Base-by-base conservation (phyloP, 2,329 filamentous ascomycete species). In the Beauveria sp. region DNA sequence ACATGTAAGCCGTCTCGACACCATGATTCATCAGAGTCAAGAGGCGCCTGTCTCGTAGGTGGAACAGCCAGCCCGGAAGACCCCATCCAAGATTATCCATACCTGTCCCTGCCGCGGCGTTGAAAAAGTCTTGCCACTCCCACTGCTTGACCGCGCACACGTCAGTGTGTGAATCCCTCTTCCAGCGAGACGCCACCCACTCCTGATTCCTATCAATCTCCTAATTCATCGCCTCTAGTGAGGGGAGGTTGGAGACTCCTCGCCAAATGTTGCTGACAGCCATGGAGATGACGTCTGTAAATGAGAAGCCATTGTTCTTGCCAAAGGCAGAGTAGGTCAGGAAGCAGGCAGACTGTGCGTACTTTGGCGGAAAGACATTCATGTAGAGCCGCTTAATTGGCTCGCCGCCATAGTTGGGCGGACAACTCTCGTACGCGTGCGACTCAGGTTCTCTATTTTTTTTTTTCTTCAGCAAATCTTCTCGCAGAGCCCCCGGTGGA, bases 81-180 rank as follows among this genome's bases (percentile, higher is more conserved):
- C 75, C 75, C 69, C 74, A 77, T 0, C 75, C 73, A 1, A 79
- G 59, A 12, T 74, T 73, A 62, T 78, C 73, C 63, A 77, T 71
- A 0, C 76, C 73, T 0, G 75, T 78, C 1, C 77, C 77, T 0
- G 75, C 76, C 7, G 76, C 67, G 7, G 71, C 63, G 52, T 79
- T 71, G 53, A 77, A 65, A 51, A 71, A 76, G 0, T 62, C 64
- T 16, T 75, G 68, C 63, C 72, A 75, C 18, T 70, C 69, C 55
- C 66, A 72, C n/a, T 68, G 66, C 59, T 63, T 70, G 8, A 73
- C 68, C 30, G 58, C 28, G 52, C 61, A 64, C 58, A 65, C 24
- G 56, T 66, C 44, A 51, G 64, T 59, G 8, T 62, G 63, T 51
- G 63, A 61, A 40, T 67, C 66, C 8, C 64, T 30, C 9, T 53